Conservation (phyloP, 306 rosid genomes). For the Alnus rubra region DNA sequence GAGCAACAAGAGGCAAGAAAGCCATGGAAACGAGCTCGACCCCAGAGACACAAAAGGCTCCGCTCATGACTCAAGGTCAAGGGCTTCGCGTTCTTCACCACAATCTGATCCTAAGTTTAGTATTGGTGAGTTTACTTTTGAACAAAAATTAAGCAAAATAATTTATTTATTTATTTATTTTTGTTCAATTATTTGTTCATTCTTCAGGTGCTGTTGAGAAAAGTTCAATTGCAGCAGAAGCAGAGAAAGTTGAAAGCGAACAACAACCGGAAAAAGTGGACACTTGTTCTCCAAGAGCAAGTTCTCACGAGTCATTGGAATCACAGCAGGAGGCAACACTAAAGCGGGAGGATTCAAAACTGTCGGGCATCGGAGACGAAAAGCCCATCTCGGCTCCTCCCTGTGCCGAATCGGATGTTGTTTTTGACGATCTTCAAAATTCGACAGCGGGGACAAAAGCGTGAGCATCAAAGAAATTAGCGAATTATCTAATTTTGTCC, state of each 20-base stretch:
- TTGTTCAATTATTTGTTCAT: not conserved
- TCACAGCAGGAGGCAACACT: constrained; percentile 22
- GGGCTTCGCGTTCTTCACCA: no score
- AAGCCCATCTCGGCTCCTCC: constrained; percentile 14
- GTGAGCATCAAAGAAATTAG: constrained; percentile 46
- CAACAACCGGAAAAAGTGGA: constrained; percentile 34
- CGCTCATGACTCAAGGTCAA: no score
- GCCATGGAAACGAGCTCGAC: constrained; percentile 7
- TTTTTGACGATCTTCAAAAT: constrained; percentile 19
- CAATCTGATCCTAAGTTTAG: no score
- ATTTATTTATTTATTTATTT: not conserved
- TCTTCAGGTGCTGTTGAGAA: constrained; percentile 19
- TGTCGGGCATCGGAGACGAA: not conserved
- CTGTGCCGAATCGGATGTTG: constrained; percentile 27
- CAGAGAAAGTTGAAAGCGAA: constrained; percentile 30
- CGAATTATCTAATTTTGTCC: not conserved
- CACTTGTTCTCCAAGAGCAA: constrained; percentile 6
- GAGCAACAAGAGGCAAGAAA: not conserved
- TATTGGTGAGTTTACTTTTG: not conserved
- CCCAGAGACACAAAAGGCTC: not conserved
- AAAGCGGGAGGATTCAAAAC: constrained; percentile 27
- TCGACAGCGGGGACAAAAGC: constrained; percentile 29
- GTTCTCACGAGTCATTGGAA: constrained; percentile 20
- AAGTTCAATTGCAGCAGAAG: constrained; percentile 27
- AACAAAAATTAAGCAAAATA: not conserved